phyloP scores from a whole-genome alignment of 805 yeast species.

The Nakazawaea laoshanensis region DNA sequence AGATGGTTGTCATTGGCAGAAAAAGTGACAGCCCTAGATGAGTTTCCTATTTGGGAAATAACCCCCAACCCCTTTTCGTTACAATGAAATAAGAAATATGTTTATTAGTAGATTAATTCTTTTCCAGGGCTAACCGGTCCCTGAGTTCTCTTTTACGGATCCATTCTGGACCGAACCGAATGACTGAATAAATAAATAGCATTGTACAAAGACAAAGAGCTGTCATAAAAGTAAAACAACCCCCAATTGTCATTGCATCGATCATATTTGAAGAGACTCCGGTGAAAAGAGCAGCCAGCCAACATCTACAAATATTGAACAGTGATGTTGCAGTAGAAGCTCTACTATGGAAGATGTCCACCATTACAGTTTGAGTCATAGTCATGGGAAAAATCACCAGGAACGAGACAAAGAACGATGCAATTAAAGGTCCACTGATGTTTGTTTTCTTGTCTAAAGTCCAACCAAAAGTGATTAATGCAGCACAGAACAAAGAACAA shows the following conservation, averaged over 20 bases:
- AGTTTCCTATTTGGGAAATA: no score
- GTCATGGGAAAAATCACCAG: conserved; percentile 43
- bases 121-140: no score
- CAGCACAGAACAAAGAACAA: conserved; percentile 25
- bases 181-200: conserved; percentile 6
- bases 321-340: conserved; percentile 33
- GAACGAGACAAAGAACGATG: conserved; percentile 43
- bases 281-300: conserved; percentile 50
- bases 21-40: no score
- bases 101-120: no score
- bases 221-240: conserved; percentile 56
- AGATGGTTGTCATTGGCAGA: no score
- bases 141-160: no score
- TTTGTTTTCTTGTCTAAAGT: conserved; percentile 35
- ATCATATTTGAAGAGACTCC: conserved; percentile 54
- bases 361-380: conserved; percentile 49
- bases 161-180: conserved; percentile 2
- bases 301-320: conserved; percentile 59
- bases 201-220: conserved; percentile 24
- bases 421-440: conserved; percentile 44
- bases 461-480: conserved; percentile 55
- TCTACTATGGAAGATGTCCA: conserved; percentile 29
- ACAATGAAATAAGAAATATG: no score
- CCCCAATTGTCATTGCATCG: conserved; percentile 48
- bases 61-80: no score